These are phyloP conservation scores for Coemansia sp. DNA, from an alignment of 192 early-diverging fungal genomes.

Conservation along the genomic window DNA sequence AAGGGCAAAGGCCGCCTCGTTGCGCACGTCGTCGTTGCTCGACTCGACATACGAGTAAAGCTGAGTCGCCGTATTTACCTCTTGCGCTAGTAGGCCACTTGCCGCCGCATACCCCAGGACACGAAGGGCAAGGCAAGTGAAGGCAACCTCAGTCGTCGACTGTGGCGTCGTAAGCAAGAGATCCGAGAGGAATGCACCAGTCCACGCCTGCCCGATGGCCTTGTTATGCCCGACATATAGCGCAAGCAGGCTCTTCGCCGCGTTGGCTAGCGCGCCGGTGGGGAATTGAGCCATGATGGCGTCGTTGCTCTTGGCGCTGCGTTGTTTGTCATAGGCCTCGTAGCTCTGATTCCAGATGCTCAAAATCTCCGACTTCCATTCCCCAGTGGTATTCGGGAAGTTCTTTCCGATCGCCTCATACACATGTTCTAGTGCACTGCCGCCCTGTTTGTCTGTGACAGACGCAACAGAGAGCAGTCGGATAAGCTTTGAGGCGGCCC, in stretches of 20 bases:
- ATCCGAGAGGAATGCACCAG: slow-evolving; percentile 20
- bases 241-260: slow-evolving; percentile 33
- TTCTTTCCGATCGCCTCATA: slow-evolving; percentile 18
- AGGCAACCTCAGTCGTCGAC: slow-evolving; percentile 11
- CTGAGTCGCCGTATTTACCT: slow-evolving; percentile 7
- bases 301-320: slow-evolving; percentile 13
- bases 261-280: slow-evolving; percentile 14
- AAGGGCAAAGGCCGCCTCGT: slow-evolving; percentile 43
- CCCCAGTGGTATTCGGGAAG: slow-evolving; percentile 16
- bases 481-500: slow-evolving; percentile 9
- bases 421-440: slow-evolving; percentile 18
- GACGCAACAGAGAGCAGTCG: slow-evolving; percentile 19
- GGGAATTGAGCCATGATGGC: slow-evolving; percentile 39
- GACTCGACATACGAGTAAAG: slow-evolving; percentile 18
- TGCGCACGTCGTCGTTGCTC: slow-evolving; percentile 31
- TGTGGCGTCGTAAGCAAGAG: slow-evolving; percentile 4
- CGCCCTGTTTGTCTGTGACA: slow-evolving; percentile 27
- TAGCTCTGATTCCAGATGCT: slow-evolving; percentile 18
- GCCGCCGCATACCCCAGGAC: slow-evolving; percentile 32
- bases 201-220: slow-evolving; percentile 19
- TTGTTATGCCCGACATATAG: slow-evolving; percentile 26
- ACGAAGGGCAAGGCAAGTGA: slow-evolving; percentile 33
- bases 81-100: slow-evolving; percentile 10
- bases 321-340: slow-evolving; percentile 10
- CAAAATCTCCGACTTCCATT: slow-evolving; percentile 20